Conservation (phyloP, 768 basidiomycete genomes). For the Termitomyces sp. region DNA sequence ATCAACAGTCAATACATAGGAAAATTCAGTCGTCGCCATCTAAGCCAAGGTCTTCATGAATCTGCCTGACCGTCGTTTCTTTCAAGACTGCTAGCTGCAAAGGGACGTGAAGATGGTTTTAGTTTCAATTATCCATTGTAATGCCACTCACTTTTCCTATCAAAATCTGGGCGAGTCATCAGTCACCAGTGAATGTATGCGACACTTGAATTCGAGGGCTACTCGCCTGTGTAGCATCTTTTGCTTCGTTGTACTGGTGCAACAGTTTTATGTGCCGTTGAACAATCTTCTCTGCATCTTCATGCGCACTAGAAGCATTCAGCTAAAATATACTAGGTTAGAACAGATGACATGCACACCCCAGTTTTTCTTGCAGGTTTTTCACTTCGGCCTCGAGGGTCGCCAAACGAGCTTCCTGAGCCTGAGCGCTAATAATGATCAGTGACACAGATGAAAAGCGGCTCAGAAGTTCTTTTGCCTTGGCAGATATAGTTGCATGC, state of each 20-base stretch:
- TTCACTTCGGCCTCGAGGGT: constrained; percentile 25
- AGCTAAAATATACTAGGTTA: background rate
- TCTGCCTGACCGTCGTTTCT: constrained; percentile 67
- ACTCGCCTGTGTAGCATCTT: constrained; percentile 75
- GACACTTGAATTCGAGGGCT: background rate
- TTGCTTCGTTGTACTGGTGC: constrained; percentile 78
- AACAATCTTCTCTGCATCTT: constrained; percentile 30
- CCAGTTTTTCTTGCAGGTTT: constrained; percentile 22
- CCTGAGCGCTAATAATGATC: constrained; percentile 10
- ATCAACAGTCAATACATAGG: constrained; percentile 1
- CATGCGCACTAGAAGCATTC: constrained; percentile 15
- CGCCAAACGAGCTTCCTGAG: constrained; percentile 22
- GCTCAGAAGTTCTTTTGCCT: constrained; percentile 13
- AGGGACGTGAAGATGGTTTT: background rate
- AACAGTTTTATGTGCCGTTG: constrained; percentile 67
- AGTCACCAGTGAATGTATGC: constrained; percentile 1
- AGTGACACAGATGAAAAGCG: background rate
- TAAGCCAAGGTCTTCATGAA: constrained; percentile 71
- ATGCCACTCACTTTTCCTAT: constrained; percentile 74
- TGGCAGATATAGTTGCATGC: constrained; percentile 25
- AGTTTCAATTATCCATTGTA: background rate
- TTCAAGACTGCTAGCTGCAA: constrained; percentile 67
- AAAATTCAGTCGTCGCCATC: constrained; percentile 46
- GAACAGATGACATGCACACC: constrained; percentile 15
- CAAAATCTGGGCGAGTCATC: constrained; percentile 47